phyloP scores from a whole-genome alignment of 192 early-diverging fungal species.

The Coemansia sp. region DNA sequence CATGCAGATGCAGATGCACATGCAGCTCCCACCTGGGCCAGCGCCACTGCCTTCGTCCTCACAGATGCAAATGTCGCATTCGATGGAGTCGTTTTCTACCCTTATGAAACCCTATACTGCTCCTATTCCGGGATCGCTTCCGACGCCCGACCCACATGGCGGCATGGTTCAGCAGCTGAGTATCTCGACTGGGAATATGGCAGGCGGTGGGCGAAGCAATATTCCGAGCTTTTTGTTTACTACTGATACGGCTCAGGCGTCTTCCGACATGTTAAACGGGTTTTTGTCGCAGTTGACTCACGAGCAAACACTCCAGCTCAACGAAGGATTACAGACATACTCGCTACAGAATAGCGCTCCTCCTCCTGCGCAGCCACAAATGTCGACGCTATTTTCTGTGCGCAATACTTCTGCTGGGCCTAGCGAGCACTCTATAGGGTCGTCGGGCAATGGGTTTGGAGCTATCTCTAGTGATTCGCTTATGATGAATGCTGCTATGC shows the following conservation, averaged over 20 bases:
- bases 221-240: conserved; percentile 46
- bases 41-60: conserved; percentile 3
- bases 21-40: conserved; percentile 30
- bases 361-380: not conserved
- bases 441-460: not conserved
- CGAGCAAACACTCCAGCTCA: conserved; percentile 50
- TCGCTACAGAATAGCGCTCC: conserved; percentile 30
- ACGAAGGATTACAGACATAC: conserved; percentile 47
- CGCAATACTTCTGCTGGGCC: not conserved
- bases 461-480: conserved; percentile 4
- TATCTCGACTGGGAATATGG: not conserved
- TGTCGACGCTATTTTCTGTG: not conserved
- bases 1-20: conserved; percentile 54
- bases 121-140: not conserved
- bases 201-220: not conserved
- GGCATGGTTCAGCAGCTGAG: conserved; percentile 9
- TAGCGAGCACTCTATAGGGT: conserved; percentile 3
- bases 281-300: conserved; percentile 52
- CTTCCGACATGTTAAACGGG: conserved; percentile 47
- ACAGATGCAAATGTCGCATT: conserved; percentile 17
- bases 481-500: conserved; percentile 36
- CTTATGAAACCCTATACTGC: conserved; percentile 40
- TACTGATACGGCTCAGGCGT: conserved; percentile 44
- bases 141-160: not conserved
- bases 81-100: conserved; percentile 20